Conservation (phyloP, 345 rosid genomes). For the Eucalyptus urophylla region DNA sequence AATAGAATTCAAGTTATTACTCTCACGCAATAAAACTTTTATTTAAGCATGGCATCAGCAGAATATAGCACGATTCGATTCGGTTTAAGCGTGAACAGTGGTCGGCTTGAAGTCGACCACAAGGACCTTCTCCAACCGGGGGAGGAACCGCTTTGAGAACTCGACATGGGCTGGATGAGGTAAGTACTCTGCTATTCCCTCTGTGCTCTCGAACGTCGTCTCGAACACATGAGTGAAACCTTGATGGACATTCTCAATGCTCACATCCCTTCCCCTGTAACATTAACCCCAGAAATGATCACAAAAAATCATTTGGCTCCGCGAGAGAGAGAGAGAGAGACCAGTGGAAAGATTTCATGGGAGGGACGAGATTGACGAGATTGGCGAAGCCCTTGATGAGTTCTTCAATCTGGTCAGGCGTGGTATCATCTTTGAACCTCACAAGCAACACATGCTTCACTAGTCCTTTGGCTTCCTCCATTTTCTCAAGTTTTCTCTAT, state of each 20-base stretch:
- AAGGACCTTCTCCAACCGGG: neutral
- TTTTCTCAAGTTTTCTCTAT: neutral
- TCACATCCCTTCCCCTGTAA: neutral
- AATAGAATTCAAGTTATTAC: neutral
- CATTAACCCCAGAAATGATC: neutral
- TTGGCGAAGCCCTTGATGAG: constrained; percentile 54
- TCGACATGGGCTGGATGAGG: neutral
- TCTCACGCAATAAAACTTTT: neutral
- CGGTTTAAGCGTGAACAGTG: neutral
- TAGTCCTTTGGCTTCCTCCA: neutral
- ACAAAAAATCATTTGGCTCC: neutral
- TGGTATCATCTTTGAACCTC: constrained; percentile 8
- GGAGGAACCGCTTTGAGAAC: neutral
- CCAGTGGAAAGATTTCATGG: constrained; percentile 83
- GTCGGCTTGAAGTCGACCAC: neutral
- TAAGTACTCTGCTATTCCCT: neutral
- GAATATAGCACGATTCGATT: neutral
- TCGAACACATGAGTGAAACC: neutral
- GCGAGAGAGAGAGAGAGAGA: neutral
- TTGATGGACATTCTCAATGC: neutral
- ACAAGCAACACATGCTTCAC: neutral
- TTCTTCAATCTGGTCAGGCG: constrained; percentile 28
- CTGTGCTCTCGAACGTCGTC: neutral
- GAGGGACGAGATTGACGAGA: constrained; percentile 58
- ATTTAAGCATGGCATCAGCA: neutral